Conservation (phyloP, 106 monocot genomes). For the Chionographis japonica region DNA sequence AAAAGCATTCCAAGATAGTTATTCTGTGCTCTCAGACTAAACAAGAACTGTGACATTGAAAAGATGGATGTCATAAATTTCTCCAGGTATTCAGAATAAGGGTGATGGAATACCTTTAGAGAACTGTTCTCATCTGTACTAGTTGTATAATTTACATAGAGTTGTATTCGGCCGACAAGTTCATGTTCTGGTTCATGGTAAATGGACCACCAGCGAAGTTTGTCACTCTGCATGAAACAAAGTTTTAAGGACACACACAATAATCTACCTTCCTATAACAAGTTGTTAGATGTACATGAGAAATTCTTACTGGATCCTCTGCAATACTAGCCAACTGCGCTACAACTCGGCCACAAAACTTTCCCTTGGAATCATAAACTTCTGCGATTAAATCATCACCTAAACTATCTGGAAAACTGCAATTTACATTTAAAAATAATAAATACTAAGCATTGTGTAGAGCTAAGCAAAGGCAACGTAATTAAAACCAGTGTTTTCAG, state of each 20-base stretch:
- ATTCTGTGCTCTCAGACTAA: no score
- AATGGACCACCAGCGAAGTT: conserved; percentile 90
- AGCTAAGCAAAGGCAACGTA: neutral
- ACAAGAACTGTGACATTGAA: no score
- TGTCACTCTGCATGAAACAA: conserved; percentile 54
- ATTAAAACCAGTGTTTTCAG: no score
- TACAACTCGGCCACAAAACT: conserved; percentile 58
- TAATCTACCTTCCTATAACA: neutral
- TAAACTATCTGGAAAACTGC: conserved; percentile 94
- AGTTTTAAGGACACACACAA: conserved; percentile 6
- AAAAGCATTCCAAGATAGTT: no score
- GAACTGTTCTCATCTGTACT: conserved; percentile 58
- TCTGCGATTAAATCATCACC: conserved; percentile 91
- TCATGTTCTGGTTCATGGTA: conserved; percentile 88
- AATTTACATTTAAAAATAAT: conserved; percentile 7
- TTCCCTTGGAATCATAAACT: conserved; percentile 87
- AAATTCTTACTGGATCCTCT: conserved; percentile 69
- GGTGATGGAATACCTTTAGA: conserved; percentile 37
- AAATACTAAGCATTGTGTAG: neutral
- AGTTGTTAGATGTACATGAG: neutral
- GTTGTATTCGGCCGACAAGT: conserved; percentile 85
- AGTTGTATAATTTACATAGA: conserved; percentile 66
- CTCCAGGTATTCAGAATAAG: no score
- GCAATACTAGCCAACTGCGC: conserved; percentile 81
- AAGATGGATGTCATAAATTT: no score